Conservation (phyloP, 306 rosid species). For the Pyrus betulifolia region DNA sequence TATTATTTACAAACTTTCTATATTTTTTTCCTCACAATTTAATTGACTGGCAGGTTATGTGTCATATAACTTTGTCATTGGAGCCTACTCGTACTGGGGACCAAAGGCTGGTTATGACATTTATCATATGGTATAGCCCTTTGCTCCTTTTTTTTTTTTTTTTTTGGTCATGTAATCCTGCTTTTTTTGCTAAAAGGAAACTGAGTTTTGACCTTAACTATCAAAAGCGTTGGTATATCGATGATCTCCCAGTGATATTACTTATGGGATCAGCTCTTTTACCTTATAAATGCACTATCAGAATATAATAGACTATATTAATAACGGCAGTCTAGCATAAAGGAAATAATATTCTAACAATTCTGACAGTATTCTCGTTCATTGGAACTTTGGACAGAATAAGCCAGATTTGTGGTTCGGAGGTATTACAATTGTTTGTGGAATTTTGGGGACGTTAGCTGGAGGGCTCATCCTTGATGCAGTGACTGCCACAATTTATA, state of each 20-base stretch:
- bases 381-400: constrained; percentile 38
- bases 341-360: background rate
- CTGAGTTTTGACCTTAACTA: background rate
- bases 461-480: constrained; percentile 87
- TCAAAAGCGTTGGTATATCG: background rate
- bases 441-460: constrained; percentile 70
- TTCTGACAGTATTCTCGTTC: background rate
- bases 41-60: constrained; percentile 66
- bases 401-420: constrained; percentile 86
- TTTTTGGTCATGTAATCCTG: constrained; percentile 5
- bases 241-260: background rate
- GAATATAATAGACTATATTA: background rate
- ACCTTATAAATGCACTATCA: background rate
- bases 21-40: background rate
- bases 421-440: constrained; percentile 74
- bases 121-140: constrained; percentile 67
- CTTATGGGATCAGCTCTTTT: background rate
- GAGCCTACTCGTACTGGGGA: constrained; percentile 97
- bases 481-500: constrained; percentile 64
- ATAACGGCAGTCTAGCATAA: background rate
- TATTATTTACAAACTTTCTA: background rate
- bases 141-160: background rate
- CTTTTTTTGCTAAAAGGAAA: background rate
- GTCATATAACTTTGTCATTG: constrained; percentile 78
- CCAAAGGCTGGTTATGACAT: constrained; percentile 92